Evolutionary conservation across 2,329 filamentous ascomycete genomes (phyloP).

Genomic region (Apiospora koreana): DNA sequence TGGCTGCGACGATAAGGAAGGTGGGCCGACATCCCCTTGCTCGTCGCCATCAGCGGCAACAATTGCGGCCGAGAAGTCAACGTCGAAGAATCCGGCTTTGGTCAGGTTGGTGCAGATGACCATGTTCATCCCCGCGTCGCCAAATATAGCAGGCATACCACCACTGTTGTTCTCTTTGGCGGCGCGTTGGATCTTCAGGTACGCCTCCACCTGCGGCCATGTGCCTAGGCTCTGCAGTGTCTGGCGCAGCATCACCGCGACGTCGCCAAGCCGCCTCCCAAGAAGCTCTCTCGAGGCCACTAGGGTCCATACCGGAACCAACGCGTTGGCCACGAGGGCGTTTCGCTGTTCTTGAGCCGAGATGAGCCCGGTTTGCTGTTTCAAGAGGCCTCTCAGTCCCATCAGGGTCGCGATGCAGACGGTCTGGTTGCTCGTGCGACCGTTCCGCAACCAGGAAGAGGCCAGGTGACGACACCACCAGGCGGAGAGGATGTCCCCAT

Average conservation of each 20-base stretch:
- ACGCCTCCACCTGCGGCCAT: constrained; percentile 29
- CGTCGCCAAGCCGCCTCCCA: constrained; percentile 19
- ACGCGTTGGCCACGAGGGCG: constrained; percentile 21
- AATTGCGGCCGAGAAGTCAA: constrained; percentile 38
- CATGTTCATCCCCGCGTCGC: constrained; percentile 33
- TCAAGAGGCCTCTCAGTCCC: constrained; percentile 22
- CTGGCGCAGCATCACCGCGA: constrained; percentile 30
- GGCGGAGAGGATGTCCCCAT: constrained; percentile 31
- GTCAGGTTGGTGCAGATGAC: constrained; percentile 42
- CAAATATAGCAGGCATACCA: constrained; percentile 28
- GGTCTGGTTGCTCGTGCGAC: constrained; percentile 34
- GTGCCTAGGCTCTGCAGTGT: constrained; percentile 37
- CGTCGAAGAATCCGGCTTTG: constrained; percentile 35
- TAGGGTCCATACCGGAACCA: constrained; percentile 20
- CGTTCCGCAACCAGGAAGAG: constrained; percentile 22
- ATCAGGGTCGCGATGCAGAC: constrained; percentile 31
- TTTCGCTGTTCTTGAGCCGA: constrained; percentile 23
- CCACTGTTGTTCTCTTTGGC: constrained; percentile 20
- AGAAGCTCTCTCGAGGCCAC: constrained; percentile 24
- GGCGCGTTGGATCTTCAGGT: constrained; percentile 27
- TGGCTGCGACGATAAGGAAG: too few relatives aligned
- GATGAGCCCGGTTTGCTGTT: constrained; percentile 11
- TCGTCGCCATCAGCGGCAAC: constrained; percentile 19
- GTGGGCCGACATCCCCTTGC: too few relatives aligned
- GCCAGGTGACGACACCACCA: constrained; percentile 36